Percentiles rank a stretch among this genome's conserved stretches.
phyloP scores from a whole-genome alignment of 2,329 filamentous ascomycete genomes.

The Tolypocladium endophyticum region DNA sequence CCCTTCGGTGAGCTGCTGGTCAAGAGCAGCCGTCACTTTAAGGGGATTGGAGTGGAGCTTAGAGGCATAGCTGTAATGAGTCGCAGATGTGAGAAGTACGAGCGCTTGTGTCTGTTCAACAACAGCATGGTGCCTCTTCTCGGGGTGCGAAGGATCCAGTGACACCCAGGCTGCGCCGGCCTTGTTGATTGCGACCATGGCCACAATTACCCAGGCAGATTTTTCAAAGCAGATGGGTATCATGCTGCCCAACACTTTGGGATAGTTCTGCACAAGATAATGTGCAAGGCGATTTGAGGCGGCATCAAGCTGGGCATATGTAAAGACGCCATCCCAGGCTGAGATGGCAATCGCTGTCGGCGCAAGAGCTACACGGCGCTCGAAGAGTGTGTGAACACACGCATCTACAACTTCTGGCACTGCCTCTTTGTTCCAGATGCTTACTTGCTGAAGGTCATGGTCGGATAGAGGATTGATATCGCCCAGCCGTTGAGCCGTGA shows the following conservation, averaged over 20 bases:
- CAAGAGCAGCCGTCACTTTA: not conserved
- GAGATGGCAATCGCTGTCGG: constrained; percentile 25
- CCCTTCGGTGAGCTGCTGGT: not conserved
- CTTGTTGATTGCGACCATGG: constrained; percentile 23
- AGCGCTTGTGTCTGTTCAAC: constrained; percentile 2
- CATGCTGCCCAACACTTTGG: constrained; percentile 12
- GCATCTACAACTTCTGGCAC: not conserved
- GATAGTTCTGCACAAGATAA: constrained; percentile 8
- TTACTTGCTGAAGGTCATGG: not conserved
- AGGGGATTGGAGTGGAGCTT: not conserved
- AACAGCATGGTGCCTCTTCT: constrained; percentile 8
- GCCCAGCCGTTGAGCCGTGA: not conserved
- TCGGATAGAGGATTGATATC: not conserved
- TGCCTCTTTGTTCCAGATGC: not conserved
- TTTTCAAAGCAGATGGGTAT: constrained; percentile 26
- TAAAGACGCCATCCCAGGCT: constrained; percentile 32
- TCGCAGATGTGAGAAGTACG: not conserved
- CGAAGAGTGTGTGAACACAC: not conserved
- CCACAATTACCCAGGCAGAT: constrained; percentile 21
- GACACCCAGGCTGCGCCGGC: constrained; percentile 20
- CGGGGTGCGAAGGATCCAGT: constrained; percentile 26
- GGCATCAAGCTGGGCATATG: constrained; percentile 26
- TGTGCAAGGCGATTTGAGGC: constrained; percentile 26
- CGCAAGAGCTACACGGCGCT: constrained; percentile 17
- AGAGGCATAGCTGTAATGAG: not conserved